Base-by-base conservation (phyloP, 345 rosid genomes). In the Eutrema heterophyllum region DNA sequence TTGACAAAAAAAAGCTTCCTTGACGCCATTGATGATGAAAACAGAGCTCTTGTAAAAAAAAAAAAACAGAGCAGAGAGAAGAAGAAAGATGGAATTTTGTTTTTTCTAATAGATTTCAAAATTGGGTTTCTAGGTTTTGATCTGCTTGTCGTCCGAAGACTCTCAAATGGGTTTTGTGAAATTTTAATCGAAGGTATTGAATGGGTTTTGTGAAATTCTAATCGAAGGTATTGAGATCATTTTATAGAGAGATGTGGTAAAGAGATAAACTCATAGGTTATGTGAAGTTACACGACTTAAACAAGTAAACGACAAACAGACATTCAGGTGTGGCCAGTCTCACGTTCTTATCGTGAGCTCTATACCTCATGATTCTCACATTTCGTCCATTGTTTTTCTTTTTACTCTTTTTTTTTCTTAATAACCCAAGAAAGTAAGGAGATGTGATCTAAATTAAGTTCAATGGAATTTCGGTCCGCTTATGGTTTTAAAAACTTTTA, bases 21-120 rank as follows among this genome's bases (percentile, higher is more conserved):
- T 49, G 96, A 82, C 12, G 86, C 91, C 96, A 88, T 87, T 81
- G 76, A 49, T 29, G 74, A 43, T 8, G 13, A 10, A 46, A 64
- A 63, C 54, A 46, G 44, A 64, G 68, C 15, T 45, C 6, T 63
- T 50, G 55, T 4, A 13, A 48, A 16, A 3, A n/a, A n/a, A 46
- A 48, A 18, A 12, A 30, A 72, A 32, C 59, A 59, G 74, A 58
- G 35, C 26, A 30, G 8, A 64, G 40, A 24, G 49, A 44, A 41
- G 52, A 24, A 53, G 7, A 43, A 43, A 63, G 54, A 41, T 53
- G 13, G 10, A 3, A 2, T 29, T 50, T 59, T 38, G 41, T 27
- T 9, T 4, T 30, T 4, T 5, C 33, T 6, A 41, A 1, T 4
- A 5, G 5, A 58, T 12, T 40, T 40, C 13, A 9, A 51, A 36